Percentiles rank a stretch among this genome's conserved stretches.
phyloP scores from a whole-genome alignment of 257 asterid genomes.

The Agastache rugosa region DNA sequence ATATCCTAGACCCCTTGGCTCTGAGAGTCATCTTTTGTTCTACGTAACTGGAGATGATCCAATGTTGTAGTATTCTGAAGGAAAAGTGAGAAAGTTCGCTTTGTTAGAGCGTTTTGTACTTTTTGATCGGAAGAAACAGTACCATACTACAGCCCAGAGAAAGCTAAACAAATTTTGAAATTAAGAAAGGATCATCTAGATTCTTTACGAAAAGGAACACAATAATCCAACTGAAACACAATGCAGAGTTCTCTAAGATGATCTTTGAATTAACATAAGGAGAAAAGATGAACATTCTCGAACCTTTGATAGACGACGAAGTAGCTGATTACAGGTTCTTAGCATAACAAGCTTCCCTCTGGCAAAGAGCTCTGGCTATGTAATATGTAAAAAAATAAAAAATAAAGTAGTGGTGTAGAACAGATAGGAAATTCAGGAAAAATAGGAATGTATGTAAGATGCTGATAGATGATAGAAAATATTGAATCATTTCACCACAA shows the following conservation, averaged over 20 bases:
- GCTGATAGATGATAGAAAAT: constrained; percentile 28
- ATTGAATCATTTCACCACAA: constrained; percentile 11
- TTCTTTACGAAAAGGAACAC: constrained; percentile 4
- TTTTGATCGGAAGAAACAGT: constrained; percentile 17
- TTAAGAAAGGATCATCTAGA: constrained; percentile 24
- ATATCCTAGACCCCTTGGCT: constrained; percentile 10
- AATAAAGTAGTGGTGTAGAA: constrained; percentile 28
- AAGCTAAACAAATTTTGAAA: neutral
- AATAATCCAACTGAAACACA: constrained; percentile 28
- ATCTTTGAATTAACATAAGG: neutral
- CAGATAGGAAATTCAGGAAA: constrained; percentile 28
- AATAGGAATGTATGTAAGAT: constrained; percentile 27
- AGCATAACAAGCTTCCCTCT: constrained; percentile 99
- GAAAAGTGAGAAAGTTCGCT: constrained; percentile 12
- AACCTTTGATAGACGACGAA: constrained; percentile 99
- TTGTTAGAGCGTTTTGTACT: constrained; percentile 1
- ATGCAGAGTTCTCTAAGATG: constrained; percentile 17
- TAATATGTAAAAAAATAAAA: constrained; percentile 5
- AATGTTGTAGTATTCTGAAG: constrained; percentile 4
- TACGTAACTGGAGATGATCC: constrained; percentile 19
- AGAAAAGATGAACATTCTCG: constrained; percentile 30
- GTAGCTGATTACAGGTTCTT: constrained; percentile 98
- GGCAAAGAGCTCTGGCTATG: constrained; percentile 94
- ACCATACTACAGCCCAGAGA: constrained; percentile 7
- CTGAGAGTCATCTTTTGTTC: constrained; percentile 2